Conservation (phyloP, 2,329 filamentous ascomycete genomes). For the Sporothrix euskadiensis region DNA sequence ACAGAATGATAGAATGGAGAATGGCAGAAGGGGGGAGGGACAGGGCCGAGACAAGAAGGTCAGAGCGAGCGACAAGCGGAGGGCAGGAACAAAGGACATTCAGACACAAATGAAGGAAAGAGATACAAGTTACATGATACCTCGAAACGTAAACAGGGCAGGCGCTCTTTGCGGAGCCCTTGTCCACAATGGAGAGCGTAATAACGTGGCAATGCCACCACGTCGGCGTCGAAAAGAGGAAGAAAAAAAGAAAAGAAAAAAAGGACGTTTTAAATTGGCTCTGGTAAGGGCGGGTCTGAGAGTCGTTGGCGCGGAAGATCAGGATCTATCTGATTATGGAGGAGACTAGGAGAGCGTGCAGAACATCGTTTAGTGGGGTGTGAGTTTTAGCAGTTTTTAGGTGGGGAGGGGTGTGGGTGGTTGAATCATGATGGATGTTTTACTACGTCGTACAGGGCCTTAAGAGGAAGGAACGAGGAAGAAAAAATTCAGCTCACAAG, state of each 20-base stretch:
- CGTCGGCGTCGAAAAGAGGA: constrained; percentile 19
- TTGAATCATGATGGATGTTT: neutral
- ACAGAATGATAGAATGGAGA: neutral
- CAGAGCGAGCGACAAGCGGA: neutral
- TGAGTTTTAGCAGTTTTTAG: neutral
- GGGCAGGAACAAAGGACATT: constrained; percentile 2
- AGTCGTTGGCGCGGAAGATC: constrained; percentile 22
- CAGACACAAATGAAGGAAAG: neutral
- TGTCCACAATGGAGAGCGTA: constrained; percentile 4
- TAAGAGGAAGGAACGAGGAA: constrained; percentile 1
- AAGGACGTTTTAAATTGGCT: constrained; percentile 18
- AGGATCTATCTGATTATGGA: constrained; percentile 24
- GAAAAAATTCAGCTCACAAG: constrained; percentile 18
- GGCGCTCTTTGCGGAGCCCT: constrained; percentile 1
- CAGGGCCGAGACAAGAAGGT: neutral
- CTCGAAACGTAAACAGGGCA: constrained; percentile 15
- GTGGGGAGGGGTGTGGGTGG: constrained; percentile 6
- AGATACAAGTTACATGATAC: constrained; percentile 2
- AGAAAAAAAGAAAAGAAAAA: neutral
- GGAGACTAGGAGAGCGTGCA: neutral
- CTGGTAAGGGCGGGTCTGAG: constrained; percentile 21
- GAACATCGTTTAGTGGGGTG: constrained; percentile 9
- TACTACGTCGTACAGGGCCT: too few relatives aligned
- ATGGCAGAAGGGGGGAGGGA: constrained; percentile 3
- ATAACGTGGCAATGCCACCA: constrained; percentile 23